Conservation (phyloP, 2,329 filamentous ascomycete species). For the Cadophora gregata region DNA sequence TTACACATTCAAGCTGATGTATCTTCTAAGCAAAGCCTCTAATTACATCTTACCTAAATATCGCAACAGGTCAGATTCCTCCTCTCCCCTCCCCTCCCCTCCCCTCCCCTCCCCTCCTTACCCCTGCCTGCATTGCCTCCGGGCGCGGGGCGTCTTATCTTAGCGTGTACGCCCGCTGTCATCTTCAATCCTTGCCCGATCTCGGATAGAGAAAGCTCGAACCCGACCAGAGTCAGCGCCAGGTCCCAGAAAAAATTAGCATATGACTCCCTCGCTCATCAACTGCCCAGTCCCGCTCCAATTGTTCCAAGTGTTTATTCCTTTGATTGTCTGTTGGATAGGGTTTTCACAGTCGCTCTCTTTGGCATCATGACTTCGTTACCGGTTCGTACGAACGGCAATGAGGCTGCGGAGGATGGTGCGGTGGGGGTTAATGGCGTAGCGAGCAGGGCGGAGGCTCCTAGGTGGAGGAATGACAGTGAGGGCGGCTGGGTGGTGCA, state of each 20-base stretch:
- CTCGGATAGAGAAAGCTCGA: conserved; percentile 15
- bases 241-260: not conserved
- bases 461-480: conserved; percentile 43
- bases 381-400: conserved; percentile 16
- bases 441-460: conserved; percentile 14
- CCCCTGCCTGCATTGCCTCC: not conserved
- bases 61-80: not conserved
- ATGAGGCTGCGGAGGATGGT: not conserved
- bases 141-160: conserved; percentile 9
- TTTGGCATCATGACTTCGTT: conserved; percentile 16
- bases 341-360: conserved; percentile 7
- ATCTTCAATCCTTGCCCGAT: conserved; percentile 6
- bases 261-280: conserved; percentile 18
- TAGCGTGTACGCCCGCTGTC: conserved; percentile 16
- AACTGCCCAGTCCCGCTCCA: not conserved
- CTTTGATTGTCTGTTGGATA: not conserved
- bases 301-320: not conserved
- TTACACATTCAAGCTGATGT: not conserved
- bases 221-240: not conserved
- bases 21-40: not conserved
- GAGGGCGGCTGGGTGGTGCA: conserved; percentile 77
- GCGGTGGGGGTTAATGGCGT: conserved; percentile 18
- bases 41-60: not conserved
- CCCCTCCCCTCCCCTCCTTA: not conserved
- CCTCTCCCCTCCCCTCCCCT: not conserved